Evolutionary conservation across 176 grass and related monocot species (phyloP).

Genomic region (Eleusine indica): DNA sequence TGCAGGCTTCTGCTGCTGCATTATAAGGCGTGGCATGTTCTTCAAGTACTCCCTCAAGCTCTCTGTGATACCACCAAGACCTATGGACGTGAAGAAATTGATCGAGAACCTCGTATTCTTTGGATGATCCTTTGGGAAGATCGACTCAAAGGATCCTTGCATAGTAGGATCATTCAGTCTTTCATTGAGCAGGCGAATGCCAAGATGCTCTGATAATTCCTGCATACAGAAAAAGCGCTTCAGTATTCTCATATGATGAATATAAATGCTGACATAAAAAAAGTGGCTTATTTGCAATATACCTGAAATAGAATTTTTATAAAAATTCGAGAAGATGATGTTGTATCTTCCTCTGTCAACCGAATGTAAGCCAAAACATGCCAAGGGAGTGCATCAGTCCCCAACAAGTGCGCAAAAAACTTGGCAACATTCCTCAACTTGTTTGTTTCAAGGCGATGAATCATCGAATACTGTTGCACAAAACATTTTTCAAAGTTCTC

Average conservation of each 20-base stretch:
- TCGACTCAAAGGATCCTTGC: constrained; percentile 77
- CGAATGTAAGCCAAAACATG: constrained; percentile 90
- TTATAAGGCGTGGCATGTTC: constrained; percentile 95
- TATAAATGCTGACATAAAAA: background rate
- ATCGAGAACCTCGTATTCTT: constrained; percentile 94
- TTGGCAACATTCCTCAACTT: constrained; percentile 96
- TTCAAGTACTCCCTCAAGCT: constrained; percentile 88
- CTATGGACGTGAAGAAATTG: constrained; percentile 94
- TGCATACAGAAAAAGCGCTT: constrained; percentile 29
- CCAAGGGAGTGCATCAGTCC: constrained; percentile 84
- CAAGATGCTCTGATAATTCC: constrained; percentile 90
- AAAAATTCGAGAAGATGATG: constrained; percentile 92
- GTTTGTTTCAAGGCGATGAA: constrained; percentile 89
- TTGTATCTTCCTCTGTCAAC: constrained; percentile 94
- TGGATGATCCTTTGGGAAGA: constrained; percentile 92
- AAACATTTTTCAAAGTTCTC: constrained; percentile 97
- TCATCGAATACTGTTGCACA: constrained; percentile 96
- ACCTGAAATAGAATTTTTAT: constrained; percentile 99
- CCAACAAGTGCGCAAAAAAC: constrained; percentile 92
- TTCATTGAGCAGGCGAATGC: constrained; percentile 85
- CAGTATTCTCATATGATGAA: constrained; percentile 13
- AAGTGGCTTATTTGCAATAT: constrained; percentile 31
- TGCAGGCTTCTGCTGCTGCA: constrained; percentile 83
- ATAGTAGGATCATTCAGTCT: constrained; percentile 85
- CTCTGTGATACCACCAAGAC: constrained; percentile 90